Percentiles rank a stretch among this genome's conserved stretches.
Evolutionary conservation across 768 basidiomycete species (phyloP).

Genomic region (Galerina sulciceps): DNA sequence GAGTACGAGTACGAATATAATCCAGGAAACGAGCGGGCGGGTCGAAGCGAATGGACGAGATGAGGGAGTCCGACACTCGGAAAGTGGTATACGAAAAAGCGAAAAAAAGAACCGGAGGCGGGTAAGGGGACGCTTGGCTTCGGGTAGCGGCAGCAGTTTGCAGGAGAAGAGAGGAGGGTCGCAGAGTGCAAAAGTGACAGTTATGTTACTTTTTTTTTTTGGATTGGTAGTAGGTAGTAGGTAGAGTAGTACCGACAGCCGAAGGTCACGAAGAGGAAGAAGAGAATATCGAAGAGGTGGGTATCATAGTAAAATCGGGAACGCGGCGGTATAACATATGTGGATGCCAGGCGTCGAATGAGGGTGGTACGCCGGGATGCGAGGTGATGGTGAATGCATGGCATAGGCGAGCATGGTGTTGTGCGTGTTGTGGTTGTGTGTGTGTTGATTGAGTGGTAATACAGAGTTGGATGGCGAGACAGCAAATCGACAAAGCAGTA

Average conservation of each 20-base stretch:
- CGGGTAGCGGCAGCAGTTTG: neutral
- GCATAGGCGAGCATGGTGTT: slow-evolving; percentile 8
- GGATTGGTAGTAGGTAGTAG: slow-evolving; percentile 1
- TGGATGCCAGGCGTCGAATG: slow-evolving; percentile 1
- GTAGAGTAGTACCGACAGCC: neutral
- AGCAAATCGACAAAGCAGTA: slow-evolving; percentile 16
- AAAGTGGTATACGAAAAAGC: slow-evolving; percentile 4
- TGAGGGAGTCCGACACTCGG: slow-evolving; percentile 6
- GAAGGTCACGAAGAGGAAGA: neutral
- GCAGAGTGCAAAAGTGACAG: neutral
- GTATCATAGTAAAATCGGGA: slow-evolving; percentile 7
- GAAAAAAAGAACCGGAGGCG: neutral
- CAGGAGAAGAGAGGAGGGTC: neutral
- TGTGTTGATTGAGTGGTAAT: slow-evolving; percentile 5
- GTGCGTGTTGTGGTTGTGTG: neutral
- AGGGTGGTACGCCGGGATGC: slow-evolving; percentile 2
- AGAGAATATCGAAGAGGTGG: neutral
- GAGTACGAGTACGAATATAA: neutral
- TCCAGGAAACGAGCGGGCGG: slow-evolving; percentile 7
- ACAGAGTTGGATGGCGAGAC: slow-evolving; percentile 11
- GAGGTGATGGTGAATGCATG: slow-evolving; percentile 1
- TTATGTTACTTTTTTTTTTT: slow-evolving; percentile 3
- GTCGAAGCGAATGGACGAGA: slow-evolving; percentile 7
- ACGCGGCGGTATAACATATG: slow-evolving; percentile 12
- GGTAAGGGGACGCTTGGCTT: neutral